phyloP scores from a whole-genome alignment of 768 basidiomycete genomes.

The Amanita molliuscula region DNA sequence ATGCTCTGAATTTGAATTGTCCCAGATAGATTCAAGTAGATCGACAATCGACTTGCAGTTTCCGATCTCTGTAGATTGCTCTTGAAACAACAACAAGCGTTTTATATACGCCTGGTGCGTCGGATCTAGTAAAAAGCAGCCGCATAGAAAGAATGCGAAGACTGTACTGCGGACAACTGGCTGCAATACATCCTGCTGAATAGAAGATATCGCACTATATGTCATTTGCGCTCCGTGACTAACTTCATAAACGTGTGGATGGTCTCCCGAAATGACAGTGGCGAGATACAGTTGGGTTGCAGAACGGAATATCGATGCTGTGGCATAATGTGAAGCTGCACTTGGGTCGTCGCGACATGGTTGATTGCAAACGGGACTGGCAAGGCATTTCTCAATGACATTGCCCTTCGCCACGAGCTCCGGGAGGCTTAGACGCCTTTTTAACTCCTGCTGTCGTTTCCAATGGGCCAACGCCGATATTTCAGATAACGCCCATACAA shows the following conservation, averaged over 20 bases:
- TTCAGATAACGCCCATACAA: conserved; percentile 73
- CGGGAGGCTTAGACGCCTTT: conserved; percentile 45
- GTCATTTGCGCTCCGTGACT: conserved; percentile 35
- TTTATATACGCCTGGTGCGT: conserved; percentile 31
- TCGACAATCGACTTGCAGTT: conserved; percentile 47
- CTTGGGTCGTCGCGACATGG: conserved; percentile 7
- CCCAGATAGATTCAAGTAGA: conserved; percentile 57
- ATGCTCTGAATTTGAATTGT: conserved; percentile 12
- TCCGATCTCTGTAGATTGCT: conserved; percentile 46
- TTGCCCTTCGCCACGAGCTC: conserved; percentile 45
- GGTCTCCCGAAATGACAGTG: conserved; percentile 66
- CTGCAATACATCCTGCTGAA: conserved; percentile 16
- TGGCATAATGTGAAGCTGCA: conserved; percentile 24
- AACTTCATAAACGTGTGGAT: conserved; percentile 58
- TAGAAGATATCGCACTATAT: conserved; percentile 12
- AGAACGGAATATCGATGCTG: conserved; percentile 60
- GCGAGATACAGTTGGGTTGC: conserved; percentile 69
- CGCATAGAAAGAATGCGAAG: conserved; percentile 67
- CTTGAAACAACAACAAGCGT: conserved; percentile 33
- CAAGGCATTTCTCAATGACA: conserved; percentile 36
- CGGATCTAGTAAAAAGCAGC: conserved; percentile 50
- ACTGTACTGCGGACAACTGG: conserved; percentile 70
- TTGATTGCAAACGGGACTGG: conserved; percentile 14
- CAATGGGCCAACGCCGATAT: conserved; percentile 54
- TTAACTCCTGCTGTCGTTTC: conserved; percentile 36